Evolutionary conservation across 768 basidiomycete species (phyloP).

Genomic region (Pleurotus djamor): DNA sequence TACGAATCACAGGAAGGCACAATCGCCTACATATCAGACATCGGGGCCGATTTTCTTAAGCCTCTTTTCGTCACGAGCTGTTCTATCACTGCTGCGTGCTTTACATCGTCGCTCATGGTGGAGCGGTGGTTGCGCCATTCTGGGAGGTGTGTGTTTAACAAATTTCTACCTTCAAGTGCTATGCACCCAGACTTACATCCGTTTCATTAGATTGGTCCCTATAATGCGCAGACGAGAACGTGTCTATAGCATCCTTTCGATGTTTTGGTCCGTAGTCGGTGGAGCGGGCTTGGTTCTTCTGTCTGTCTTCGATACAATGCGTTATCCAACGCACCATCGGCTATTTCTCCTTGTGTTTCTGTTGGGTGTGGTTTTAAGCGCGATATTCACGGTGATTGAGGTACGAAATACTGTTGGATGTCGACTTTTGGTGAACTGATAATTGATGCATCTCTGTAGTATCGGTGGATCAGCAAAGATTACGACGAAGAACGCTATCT

Average conservation of each 20-base stretch:
- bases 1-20: slow-evolving; percentile 53
- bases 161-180: background rate
- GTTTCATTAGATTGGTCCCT: slow-evolving; percentile 51
- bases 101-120: slow-evolving; percentile 56
- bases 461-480: slow-evolving; percentile 62
- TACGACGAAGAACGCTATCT: slow-evolving; percentile 43
- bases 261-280: slow-evolving; percentile 59
- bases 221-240: slow-evolving; percentile 57
- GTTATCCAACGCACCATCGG: slow-evolving; percentile 48
- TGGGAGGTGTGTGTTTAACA: slow-evolving; percentile 43
- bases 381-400: slow-evolving; percentile 74
- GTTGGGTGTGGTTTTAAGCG: slow-evolving; percentile 66
- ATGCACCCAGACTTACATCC: background rate
- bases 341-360: slow-evolving; percentile 72
- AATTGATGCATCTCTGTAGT: slow-evolving; percentile 31
- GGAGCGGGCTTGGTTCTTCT: slow-evolving; percentile 66
- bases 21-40: slow-evolving; percentile 76
- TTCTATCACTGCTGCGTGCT: slow-evolving; percentile 57
- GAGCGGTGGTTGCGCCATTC: slow-evolving; percentile 67
- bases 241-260: slow-evolving; percentile 53
- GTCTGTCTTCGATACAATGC: slow-evolving; percentile 68
- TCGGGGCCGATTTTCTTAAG: slow-evolving; percentile 73
- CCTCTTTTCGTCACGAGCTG: slow-evolving; percentile 73
- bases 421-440: background rate
- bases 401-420: slow-evolving; percentile 25